Percentiles rank a stretch among this genome's conserved stretches.
phyloP scores from a whole-genome alignment of 1,284 basidiomycete species.

The Trametes pubescens region DNA sequence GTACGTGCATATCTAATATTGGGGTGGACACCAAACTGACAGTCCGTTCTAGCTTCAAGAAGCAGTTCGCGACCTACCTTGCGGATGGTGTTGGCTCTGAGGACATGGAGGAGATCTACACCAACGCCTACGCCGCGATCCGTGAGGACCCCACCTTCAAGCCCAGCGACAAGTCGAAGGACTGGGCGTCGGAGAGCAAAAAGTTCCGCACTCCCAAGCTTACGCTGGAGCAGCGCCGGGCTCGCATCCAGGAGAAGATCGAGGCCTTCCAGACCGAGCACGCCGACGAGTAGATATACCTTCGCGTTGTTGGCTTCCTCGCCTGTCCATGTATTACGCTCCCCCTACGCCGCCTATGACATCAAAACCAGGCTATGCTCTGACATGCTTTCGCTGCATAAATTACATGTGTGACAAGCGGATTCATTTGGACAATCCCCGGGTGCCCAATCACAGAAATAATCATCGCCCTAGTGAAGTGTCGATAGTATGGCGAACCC shows the following conservation, averaged over 20 bases:
- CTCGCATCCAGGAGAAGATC: conserved; percentile 84
- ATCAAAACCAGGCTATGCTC: conserved; percentile 36
- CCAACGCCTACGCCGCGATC: conserved; percentile 91
- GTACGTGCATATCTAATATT: conserved; percentile 46
- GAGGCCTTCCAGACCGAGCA: conserved; percentile 82
- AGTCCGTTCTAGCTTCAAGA: conserved; percentile 84
- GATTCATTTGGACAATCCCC: neutral
- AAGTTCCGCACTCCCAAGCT: conserved; percentile 82
- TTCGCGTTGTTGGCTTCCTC: conserved; percentile 13
- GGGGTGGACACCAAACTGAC: neutral
- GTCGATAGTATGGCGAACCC: conserved; percentile 38
- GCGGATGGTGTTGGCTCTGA: conserved; percentile 96
- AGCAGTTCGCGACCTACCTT: conserved; percentile 96
- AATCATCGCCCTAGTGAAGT: conserved; percentile 30
- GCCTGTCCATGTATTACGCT: conserved; percentile 30
- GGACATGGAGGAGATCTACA: conserved; percentile 97
- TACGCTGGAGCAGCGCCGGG: conserved; percentile 81
- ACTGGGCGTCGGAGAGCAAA: conserved; percentile 91
- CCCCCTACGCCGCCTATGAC: conserved; percentile 31
- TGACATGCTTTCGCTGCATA: conserved; percentile 27
- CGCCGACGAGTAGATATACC: conserved; percentile 57
- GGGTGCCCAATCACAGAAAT: neutral
- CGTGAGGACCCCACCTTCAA: conserved; percentile 94
- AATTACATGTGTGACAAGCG: neutral
- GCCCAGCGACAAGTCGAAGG: conserved; percentile 89